Evolutionary conservation across 2,329 filamentous ascomycete genomes (phyloP).

Genomic region (Penicillium sp.): DNA sequence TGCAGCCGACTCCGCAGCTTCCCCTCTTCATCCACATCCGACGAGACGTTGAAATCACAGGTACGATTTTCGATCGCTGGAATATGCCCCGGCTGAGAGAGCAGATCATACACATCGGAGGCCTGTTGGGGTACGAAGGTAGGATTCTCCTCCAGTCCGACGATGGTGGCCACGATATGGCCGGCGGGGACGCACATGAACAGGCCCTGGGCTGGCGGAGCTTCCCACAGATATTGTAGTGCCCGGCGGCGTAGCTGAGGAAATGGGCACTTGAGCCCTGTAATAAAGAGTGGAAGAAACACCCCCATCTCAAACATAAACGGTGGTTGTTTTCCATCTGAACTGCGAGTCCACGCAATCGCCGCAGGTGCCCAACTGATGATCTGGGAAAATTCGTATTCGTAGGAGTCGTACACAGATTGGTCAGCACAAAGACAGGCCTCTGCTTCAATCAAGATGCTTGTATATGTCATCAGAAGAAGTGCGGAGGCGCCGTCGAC

Average conservation of each 20-base stretch:
- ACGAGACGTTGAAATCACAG: neutral
- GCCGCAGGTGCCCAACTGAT: conserved; percentile 10
- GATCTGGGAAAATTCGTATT: conserved; percentile 14
- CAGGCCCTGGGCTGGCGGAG: conserved; percentile 16
- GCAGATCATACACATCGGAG: neutral
- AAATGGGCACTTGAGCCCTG: conserved; percentile 15
- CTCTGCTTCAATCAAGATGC: conserved; percentile 17
- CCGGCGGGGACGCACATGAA: conserved; percentile 17
- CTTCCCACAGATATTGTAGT: conserved; percentile 10
- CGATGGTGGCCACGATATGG: conserved; percentile 7
- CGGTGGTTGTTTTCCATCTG: conserved; percentile 14
- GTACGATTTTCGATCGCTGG: neutral
- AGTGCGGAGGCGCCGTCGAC: conserved; percentile 4
- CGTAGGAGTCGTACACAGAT: conserved; percentile 13
- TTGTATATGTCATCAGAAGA: conserved; percentile 17
- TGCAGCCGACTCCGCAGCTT: neutral
- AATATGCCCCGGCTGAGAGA: neutral
- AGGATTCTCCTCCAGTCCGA: conserved; percentile 13
- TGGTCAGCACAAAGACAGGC: conserved; percentile 12
- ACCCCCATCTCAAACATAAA: conserved; percentile 21
- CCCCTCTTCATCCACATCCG: neutral
- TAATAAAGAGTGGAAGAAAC: conserved; percentile 21
- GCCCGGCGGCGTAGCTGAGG: conserved; percentile 15
- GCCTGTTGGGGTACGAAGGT: neutral
- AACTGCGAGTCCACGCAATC: conserved; percentile 8